A percentile compares a stretch with the other conserved stretches of the same genome.
phyloP scores from a whole-genome alignment of 1,284 basidiomycete genomes.

The Pseudozyma thailandica region DNA sequence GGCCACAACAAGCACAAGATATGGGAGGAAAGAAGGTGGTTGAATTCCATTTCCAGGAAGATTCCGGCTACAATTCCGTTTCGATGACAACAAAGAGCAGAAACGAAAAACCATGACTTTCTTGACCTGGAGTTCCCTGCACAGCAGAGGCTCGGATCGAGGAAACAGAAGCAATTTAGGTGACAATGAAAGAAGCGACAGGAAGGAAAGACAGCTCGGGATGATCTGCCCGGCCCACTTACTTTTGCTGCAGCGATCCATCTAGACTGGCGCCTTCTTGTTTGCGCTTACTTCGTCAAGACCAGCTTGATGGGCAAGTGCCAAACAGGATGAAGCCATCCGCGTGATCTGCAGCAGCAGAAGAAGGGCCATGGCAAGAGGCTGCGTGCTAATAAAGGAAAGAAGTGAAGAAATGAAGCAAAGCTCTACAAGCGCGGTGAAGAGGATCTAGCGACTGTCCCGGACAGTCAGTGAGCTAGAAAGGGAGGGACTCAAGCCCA shows the following conservation, averaged over 20 bases:
- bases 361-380: conserved; percentile 4
- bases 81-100: conserved; percentile 1
- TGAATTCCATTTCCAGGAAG: conserved; percentile 10
- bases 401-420: not conserved
- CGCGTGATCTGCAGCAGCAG: conserved; percentile 15
- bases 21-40: not conserved
- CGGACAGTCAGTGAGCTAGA: too few relatives aligned
- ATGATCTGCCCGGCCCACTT: not conserved
- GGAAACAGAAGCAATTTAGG: not conserved
- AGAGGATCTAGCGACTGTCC: too few relatives aligned
- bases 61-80: conserved; percentile 12
- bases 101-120: not conserved
- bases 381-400: not conserved
- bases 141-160: conserved; percentile 14
- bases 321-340: not conserved
- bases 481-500: conserved; percentile 44
- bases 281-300: conserved; percentile 3
- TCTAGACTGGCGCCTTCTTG: conserved; percentile 13
- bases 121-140: conserved; percentile 6
- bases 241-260: conserved; percentile 10
- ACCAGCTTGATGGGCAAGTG: conserved; percentile 16
- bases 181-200: conserved; percentile 20
- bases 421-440: not conserved
- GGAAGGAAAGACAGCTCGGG: not conserved
- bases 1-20: not conserved